A percentile compares a stretch with the other conserved stretches of the same genome.
Evolutionary conservation across 1,284 basidiomycete species (phyloP).

Genomic region (Ustilago crameri): DNA sequence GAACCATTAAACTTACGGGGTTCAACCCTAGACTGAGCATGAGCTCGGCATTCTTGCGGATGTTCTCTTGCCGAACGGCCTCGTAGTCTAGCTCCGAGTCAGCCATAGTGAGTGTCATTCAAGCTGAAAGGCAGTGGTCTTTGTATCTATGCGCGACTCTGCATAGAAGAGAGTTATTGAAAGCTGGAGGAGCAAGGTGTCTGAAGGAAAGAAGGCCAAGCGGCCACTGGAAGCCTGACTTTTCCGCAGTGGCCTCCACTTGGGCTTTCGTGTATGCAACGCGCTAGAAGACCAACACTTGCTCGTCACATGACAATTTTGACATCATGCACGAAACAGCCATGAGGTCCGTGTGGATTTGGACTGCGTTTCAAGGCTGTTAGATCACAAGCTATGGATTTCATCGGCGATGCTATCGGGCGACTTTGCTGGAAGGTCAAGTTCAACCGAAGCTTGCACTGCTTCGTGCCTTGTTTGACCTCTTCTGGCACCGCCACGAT

Average conservation of each 20-base stretch:
- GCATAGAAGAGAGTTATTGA: too few relatives aligned
- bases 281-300: conserved; percentile 9
- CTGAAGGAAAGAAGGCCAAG: too few relatives aligned
- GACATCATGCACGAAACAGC: too few relatives aligned
- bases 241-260: conserved; percentile 9
- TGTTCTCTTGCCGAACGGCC: conserved; percentile 66
- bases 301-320: too few relatives aligned
- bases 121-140: neutral
- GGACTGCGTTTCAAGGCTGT: too few relatives aligned
- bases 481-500: too few relatives aligned
- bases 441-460: too few relatives aligned
- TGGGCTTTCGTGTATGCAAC: conserved; percentile 10
- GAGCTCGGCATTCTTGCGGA: conserved; percentile 64
- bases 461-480: too few relatives aligned
- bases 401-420: conserved; percentile 10
- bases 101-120: conserved; percentile 20
- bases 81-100: conserved; percentile 53
- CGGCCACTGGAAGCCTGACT: neutral
- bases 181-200: too few relatives aligned
- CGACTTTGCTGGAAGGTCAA: too few relatives aligned
- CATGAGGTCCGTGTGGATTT: too few relatives aligned
- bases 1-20: conserved; percentile 16
- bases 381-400: too few relatives aligned
- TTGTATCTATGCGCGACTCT: neutral
- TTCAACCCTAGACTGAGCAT: conserved; percentile 51